Percentiles rank a stretch among this genome's conserved stretches.
Evolutionary conservation across 2,329 filamentous ascomycete species (phyloP).

Genomic region (Podosphaera leucotricha): DNA sequence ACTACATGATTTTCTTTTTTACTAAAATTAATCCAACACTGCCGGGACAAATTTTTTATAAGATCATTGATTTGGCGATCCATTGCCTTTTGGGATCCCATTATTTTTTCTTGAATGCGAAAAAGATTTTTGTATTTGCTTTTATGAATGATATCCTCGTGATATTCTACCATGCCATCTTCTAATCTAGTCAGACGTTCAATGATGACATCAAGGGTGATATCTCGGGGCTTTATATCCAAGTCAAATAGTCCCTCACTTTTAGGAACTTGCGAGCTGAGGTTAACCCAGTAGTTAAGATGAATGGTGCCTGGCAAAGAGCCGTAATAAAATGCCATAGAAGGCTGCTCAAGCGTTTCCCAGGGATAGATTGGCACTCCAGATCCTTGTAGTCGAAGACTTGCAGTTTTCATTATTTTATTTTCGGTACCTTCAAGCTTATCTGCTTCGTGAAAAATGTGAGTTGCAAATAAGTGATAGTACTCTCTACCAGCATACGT

Average conservation of each 20-base stretch:
- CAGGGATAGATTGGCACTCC: slow-evolving; percentile 23
- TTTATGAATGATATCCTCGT: slow-evolving; percentile 32
- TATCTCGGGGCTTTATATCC: slow-evolving; percentile 33
- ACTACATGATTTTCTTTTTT: slow-evolving; percentile 46
- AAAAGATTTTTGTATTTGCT: slow-evolving; percentile 45
- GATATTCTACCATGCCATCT: slow-evolving; percentile 28
- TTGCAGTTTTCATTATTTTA: slow-evolving; percentile 4
- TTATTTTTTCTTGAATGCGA: slow-evolving; percentile 38
- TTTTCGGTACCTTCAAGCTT: slow-evolving; percentile 9
- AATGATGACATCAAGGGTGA: slow-evolving; percentile 32
- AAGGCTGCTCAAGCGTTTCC: slow-evolving; percentile 54
- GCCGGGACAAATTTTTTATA: slow-evolving; percentile 42
- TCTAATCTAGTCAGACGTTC: slow-evolving; percentile 35
- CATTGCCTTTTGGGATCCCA: slow-evolving; percentile 36
- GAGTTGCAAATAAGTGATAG: slow-evolving; percentile 31
- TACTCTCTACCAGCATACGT: slow-evolving; percentile 29
- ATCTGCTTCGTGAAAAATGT: slow-evolving; percentile 19
- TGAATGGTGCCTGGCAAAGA: slow-evolving; percentile 45
- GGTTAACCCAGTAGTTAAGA: slow-evolving; percentile 43
- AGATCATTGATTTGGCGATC: slow-evolving; percentile 52
- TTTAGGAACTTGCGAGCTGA: slow-evolving; percentile 21
- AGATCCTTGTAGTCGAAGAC: slow-evolving; percentile 9
- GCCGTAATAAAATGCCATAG: slow-evolving; percentile 44
- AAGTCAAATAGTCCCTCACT: slow-evolving; percentile 25
- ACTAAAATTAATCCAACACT: slow-evolving; percentile 53